Evolutionary conservation across 768 basidiomycete genomes (phyloP), one percentile per base, ranked within the genome.

Genomic region (Scleroderma bovista): DNA sequence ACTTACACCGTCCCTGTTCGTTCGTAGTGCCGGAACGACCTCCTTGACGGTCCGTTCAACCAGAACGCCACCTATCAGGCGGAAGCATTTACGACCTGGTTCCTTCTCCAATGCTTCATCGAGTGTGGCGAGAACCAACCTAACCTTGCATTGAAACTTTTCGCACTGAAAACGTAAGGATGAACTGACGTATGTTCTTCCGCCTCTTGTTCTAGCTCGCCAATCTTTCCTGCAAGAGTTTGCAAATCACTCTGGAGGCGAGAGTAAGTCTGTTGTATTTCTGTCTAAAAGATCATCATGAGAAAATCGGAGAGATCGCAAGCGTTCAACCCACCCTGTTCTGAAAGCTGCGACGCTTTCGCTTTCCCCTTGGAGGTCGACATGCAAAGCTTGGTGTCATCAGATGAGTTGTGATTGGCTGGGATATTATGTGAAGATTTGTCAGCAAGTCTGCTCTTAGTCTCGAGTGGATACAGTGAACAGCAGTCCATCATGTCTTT

Each of bases 1-100:
- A 72, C 86, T 55, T 61, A 94, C 93, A 51, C 91, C 90, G 61
- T 93, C 86, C 45, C 80, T 75, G 60, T 93, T 97, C n/a, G 85
- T 90, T 66, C 89, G 81, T 39, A 99, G 71, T 24, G 87, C 83
- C 33, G 96, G 95, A 33, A 89, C 84, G 44, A 98, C 91, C 57
- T 98, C 95, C 63, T 87, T 84, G 41, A 98, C 96, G 2, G 94
- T 97, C 42, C 94, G 79, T 65, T 98, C 93, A 24, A 98, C 95
- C 15, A 99, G 78, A 6, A 96, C 86, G 24, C 95, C 95, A 6
- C 96, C 96, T 55, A 99, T 88, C 57, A 98, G 76, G 47, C 95
- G 84, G 72, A 97, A 99, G 69, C 96, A 98, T 72, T 92, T 93
- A 50, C 96, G 84, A 68, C 84, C 78, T 16, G 95, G 93, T 51